Conservation (phyloP, 2,329 filamentous ascomycete species). For the Xylaria digitata region DNA sequence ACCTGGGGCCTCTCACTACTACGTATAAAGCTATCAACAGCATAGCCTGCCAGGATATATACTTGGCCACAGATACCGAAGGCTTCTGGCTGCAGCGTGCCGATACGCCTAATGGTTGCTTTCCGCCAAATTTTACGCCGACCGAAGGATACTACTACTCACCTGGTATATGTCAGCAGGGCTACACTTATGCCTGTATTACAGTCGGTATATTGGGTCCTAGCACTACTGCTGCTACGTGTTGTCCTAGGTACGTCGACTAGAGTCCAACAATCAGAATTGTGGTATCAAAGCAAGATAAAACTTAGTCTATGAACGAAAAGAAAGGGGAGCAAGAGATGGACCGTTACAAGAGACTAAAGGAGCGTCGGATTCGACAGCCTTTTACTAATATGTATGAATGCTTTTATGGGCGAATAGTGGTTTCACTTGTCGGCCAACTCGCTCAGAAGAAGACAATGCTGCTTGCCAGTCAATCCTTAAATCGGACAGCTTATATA, state of each 20-base stretch:
- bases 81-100: conserved; percentile 19
- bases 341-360: background rate
- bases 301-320: background rate
- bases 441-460: conserved; percentile 3
- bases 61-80: conserved; percentile 11
- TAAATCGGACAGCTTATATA: conserved; percentile 9
- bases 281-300: background rate
- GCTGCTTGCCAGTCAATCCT: conserved; percentile 20
- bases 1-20: conserved; percentile 16
- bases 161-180: conserved; percentile 19
- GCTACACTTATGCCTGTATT: conserved; percentile 36
- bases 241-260: conserved; percentile 5
- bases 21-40: conserved; percentile 6
- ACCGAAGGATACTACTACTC: conserved; percentile 18
- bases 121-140: conserved; percentile 11
- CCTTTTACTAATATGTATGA: conserved; percentile 1
- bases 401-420: conserved; percentile 1
- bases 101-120: background rate
- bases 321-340: background rate
- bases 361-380: background rate
- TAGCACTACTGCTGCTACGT: background rate
- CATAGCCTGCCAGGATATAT: conserved; percentile 1
- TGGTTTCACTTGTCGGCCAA: conserved; percentile 12
- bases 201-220: conserved; percentile 8
- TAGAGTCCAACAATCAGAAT: too few species aligned